Evolutionary conservation across 116 monocot genomes (phyloP).

Genomic region (Cymodocea nodosa): DNA sequence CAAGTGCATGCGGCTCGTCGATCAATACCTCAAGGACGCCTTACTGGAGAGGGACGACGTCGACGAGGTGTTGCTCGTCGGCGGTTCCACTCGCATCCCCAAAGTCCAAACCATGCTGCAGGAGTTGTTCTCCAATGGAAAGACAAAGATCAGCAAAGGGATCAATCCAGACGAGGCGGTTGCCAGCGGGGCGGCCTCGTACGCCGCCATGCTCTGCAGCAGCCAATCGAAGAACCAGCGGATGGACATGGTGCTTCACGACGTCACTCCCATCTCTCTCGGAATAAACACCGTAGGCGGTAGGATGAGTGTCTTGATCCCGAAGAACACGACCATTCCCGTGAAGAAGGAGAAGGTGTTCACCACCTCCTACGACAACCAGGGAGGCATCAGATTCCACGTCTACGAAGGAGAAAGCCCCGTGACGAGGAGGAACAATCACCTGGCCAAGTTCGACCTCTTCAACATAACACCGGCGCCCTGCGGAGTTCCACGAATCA

Average conservation of each 20-base stretch:
- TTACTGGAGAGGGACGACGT: constrained; percentile 71
- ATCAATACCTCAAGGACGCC: constrained; percentile 72
- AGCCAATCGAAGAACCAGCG: background rate
- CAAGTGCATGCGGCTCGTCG: constrained; percentile 72
- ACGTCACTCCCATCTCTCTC: constrained; percentile 22
- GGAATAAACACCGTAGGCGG: constrained; percentile 1
- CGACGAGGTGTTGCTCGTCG: constrained; percentile 75
- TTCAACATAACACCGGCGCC: constrained; percentile 32
- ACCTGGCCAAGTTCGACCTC: constrained; percentile 35
- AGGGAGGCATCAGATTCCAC: constrained; percentile 31
- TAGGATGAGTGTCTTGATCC: constrained; percentile 1
- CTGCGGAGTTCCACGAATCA: constrained; percentile 19
- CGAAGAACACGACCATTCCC: constrained; percentile 5
- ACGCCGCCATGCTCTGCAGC: constrained; percentile 15
- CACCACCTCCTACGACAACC: constrained; percentile 38
- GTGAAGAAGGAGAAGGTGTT: constrained; percentile 39
- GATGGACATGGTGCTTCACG: constrained; percentile 11
- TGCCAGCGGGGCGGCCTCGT: constrained; percentile 23
- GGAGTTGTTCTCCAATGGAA: constrained; percentile 7
- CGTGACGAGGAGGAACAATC: constrained; percentile 30
- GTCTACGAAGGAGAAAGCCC: constrained; percentile 45
- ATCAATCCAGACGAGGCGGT: constrained; percentile 42
- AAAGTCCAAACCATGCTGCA: background rate
- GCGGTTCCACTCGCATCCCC: constrained; percentile 32
- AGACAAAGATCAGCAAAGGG: constrained; percentile 14